Percentiles rank a stretch among this genome's conserved stretches.
phyloP scores from a whole-genome alignment of 257 asterid species.

The Parsonsia alboflavescens region DNA sequence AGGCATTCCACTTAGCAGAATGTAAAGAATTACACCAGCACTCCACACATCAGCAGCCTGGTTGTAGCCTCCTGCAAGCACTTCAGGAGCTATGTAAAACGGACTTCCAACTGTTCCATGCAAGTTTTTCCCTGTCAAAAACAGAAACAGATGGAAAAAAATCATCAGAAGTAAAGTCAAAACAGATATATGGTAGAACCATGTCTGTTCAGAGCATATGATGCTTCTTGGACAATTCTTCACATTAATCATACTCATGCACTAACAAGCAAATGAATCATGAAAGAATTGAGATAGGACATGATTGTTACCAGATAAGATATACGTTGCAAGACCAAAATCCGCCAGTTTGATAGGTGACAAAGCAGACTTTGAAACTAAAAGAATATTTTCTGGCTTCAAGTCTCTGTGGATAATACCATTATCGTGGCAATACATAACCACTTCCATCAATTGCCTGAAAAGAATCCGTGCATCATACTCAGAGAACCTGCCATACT shows the following conservation, averaged over 20 bases:
- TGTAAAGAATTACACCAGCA: slow-evolving; percentile 63
- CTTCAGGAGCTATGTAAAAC: slow-evolving; percentile 65
- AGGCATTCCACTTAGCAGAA: slow-evolving; percentile 56
- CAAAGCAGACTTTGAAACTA: slow-evolving; percentile 34
- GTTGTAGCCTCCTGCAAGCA: slow-evolving; percentile 44
- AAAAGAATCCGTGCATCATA: slow-evolving; percentile 37
- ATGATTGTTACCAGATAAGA: slow-evolving; percentile 31
- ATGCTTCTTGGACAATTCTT: neutral
- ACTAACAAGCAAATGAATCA: neutral
- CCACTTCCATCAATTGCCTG: slow-evolving; percentile 50
- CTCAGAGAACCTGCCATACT: slow-evolving; percentile 45
- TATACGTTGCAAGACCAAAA: slow-evolving; percentile 60
- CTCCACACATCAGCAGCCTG: slow-evolving; percentile 66
- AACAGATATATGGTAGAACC: neutral
- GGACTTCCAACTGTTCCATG: slow-evolving; percentile 66
- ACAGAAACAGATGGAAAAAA: neutral
- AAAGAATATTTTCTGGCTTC: slow-evolving; percentile 57
- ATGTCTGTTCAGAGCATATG: neutral
- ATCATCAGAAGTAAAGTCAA: neutral
- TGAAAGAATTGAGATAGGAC: neutral
- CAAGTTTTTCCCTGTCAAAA: slow-evolving; percentile 40
- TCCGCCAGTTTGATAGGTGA: slow-evolving; percentile 61
- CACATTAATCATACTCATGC: neutral
- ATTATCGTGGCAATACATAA: slow-evolving; percentile 46
- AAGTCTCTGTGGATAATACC: slow-evolving; percentile 54